Conservation (phyloP, 2,329 filamentous ascomycete genomes). For the Akanthomyces dipterigenus region DNA sequence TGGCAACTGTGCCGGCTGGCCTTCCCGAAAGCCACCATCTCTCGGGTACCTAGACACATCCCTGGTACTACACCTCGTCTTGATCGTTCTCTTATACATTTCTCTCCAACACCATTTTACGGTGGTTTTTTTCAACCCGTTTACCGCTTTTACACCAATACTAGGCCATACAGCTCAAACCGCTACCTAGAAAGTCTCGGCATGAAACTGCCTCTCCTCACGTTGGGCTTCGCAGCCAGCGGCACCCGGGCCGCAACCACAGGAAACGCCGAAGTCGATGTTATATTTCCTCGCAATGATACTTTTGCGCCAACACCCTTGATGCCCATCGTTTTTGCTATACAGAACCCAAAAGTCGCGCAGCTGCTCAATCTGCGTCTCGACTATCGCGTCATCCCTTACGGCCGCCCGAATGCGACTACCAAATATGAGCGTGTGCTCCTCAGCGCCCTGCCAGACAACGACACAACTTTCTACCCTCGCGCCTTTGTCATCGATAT, state of each 20-base stretch:
- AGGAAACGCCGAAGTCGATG: slow-evolving; percentile 6
- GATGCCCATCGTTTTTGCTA: slow-evolving; percentile 5
- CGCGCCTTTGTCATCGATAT: background rate
- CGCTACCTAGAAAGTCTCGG: background rate
- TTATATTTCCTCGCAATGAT: slow-evolving; percentile 5
- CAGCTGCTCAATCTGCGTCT: background rate
- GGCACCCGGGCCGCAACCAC: background rate
- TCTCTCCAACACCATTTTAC: background rate
- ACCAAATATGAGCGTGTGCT: background rate
- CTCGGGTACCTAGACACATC: background rate
- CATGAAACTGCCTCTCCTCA: background rate
- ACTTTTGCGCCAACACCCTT: slow-evolving; percentile 1
- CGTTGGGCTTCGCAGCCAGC: background rate
- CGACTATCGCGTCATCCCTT: background rate
- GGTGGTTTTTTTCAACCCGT: background rate
- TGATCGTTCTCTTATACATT: background rate
- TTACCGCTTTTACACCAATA: background rate
- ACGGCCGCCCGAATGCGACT: background rate
- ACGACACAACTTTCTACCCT: background rate
- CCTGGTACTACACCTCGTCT: background rate
- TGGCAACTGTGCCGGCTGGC: background rate
- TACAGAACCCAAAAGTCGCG: background rate
- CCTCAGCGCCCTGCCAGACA: background rate
- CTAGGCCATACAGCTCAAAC: background rate
- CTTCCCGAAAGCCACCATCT: background rate